Conservation (phyloP, 345 rosid genomes). For the Noccaea bulbosa region DNA sequence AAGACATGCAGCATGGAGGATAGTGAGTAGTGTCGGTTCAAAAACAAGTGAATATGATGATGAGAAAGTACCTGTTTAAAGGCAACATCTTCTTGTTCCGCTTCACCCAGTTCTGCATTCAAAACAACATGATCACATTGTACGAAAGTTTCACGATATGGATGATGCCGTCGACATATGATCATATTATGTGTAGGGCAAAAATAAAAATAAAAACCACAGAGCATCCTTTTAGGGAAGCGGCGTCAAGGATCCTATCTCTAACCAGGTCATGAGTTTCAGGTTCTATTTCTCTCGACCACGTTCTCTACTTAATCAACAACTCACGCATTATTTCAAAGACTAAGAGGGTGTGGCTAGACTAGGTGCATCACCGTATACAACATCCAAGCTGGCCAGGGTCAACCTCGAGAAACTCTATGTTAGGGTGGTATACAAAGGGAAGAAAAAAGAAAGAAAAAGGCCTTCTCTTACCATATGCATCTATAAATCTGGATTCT, state of each 20-base stretch:
- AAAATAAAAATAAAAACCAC: not conserved
- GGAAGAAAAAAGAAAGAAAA: not conserved
- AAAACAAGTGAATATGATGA: constrained; percentile 12
- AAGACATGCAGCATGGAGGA: constrained; percentile 17
- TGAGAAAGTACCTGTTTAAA: constrained; percentile 75
- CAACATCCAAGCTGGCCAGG: constrained; percentile 1
- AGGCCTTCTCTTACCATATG: constrained; percentile 61
- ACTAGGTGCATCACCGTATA: not conserved
- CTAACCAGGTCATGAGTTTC: constrained; percentile 11
- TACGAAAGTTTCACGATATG: not conserved
- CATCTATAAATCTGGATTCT: constrained; percentile 78
- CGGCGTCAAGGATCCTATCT: not conserved
- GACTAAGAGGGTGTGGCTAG: not conserved
- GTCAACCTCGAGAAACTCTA: constrained; percentile 18
- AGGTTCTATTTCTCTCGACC: constrained; percentile 9
- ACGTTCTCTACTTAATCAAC: constrained; percentile 19
- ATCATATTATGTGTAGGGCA: not conserved
- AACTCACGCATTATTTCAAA: constrained; percentile 15
- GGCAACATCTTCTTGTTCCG: constrained; percentile 86
- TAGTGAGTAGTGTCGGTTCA: not conserved
- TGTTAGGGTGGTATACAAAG: constrained; percentile 1
- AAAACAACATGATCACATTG: not conserved
- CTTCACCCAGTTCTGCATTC: constrained; percentile 73
- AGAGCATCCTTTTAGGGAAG: not conserved
- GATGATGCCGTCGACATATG: constrained; percentile 1